Percentiles rank a stretch among this genome's conserved stretches.
These are phyloP conservation scores for Beta lomatogona DNA, from an alignment of 179 eudicot genomes.

Conservation along the genomic window DNA sequence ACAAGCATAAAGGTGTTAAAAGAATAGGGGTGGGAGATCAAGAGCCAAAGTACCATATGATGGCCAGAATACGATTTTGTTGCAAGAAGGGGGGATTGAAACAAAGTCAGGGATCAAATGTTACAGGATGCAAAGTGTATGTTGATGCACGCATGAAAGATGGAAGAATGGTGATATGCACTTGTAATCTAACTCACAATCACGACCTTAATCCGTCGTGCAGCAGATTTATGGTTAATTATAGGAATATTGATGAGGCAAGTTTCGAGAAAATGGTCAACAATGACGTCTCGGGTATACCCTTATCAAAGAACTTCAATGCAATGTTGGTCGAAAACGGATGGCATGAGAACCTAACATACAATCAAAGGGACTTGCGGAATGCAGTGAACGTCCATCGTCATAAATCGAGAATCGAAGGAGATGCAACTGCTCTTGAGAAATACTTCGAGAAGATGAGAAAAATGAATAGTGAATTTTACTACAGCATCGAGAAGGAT, in stretches of 20 bases:
- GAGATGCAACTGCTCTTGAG: conserved; percentile 7
- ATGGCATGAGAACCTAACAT: not conserved
- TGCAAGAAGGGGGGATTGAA: too few species aligned
- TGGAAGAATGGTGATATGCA: too few species aligned
- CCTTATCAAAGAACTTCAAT: not conserved
- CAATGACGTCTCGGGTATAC: not conserved
- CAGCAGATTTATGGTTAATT: not conserved
- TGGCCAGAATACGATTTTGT: too few species aligned
- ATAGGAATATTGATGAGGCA: not conserved
- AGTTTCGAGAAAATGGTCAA: not conserved
- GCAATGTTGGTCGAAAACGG: not conserved
- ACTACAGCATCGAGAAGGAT: too few species aligned
- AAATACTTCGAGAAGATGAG: not conserved
- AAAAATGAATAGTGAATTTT: not conserved
- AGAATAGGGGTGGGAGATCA: too few species aligned
- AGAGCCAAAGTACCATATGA: too few species aligned
- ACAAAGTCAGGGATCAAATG: too few species aligned
- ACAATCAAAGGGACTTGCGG: not conserved
- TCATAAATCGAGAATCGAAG: not conserved
- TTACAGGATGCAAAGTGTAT: too few species aligned
- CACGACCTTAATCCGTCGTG: too few species aligned
- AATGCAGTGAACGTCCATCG: not conserved
- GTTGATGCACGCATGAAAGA: too few species aligned
- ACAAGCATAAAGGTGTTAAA: too few species aligned
- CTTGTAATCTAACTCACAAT: too few species aligned